A percentile compares a stretch with the other conserved stretches of the same genome.
phyloP scores from a whole-genome alignment of 768 basidiomycete genomes.

The Lactarius evosmus region DNA sequence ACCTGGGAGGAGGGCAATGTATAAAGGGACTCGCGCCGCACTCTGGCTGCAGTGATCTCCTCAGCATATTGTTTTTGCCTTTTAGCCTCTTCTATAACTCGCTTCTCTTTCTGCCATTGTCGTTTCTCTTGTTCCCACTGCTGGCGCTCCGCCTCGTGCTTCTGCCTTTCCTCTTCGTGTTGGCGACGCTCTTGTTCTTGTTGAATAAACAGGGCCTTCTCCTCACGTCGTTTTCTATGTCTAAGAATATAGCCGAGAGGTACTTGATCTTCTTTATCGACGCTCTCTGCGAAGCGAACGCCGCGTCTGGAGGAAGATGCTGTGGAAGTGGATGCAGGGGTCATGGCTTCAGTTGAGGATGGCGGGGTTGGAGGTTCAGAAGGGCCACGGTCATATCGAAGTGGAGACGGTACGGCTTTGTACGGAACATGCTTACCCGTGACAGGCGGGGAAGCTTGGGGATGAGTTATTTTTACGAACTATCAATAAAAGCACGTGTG shows the following conservation, averaged over 20 bases:
- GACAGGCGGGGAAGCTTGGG: conserved; percentile 23
- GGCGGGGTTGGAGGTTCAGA: conserved; percentile 20
- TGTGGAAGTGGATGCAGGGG: conserved; percentile 3
- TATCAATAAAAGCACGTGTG: conserved; percentile 26
- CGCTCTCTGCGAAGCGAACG: conserved; percentile 58
- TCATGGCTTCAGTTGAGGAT: conserved; percentile 13
- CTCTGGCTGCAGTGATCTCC: conserved; percentile 26
- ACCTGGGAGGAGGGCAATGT: conserved; percentile 9
- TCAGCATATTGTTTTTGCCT: conserved; percentile 25
- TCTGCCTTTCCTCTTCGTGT: conserved; percentile 43
- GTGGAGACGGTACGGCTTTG: conserved; percentile 48
- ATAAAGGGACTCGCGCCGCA: conserved; percentile 17
- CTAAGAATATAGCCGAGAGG: conserved; percentile 63
- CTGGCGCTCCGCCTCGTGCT: conserved; percentile 43
- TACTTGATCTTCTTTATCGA: conserved; percentile 62
- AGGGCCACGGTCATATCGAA: conserved; percentile 43
- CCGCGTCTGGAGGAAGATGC: conserved; percentile 40
- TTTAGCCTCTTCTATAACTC: conserved; percentile 45
- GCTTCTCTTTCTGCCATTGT: conserved; percentile 45
- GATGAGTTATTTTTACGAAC: conserved; percentile 29
- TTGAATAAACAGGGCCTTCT: conserved; percentile 60
- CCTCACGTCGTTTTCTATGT: conserved; percentile 63
- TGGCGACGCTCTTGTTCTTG: conserved; percentile 55
- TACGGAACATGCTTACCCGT: conserved; percentile 32
- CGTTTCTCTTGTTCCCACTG: conserved; percentile 43